These are phyloP conservation scores for Saccharomyces kudriavzevii DNA, from an alignment of 805 yeast species.

Conservation along the genomic window DNA sequence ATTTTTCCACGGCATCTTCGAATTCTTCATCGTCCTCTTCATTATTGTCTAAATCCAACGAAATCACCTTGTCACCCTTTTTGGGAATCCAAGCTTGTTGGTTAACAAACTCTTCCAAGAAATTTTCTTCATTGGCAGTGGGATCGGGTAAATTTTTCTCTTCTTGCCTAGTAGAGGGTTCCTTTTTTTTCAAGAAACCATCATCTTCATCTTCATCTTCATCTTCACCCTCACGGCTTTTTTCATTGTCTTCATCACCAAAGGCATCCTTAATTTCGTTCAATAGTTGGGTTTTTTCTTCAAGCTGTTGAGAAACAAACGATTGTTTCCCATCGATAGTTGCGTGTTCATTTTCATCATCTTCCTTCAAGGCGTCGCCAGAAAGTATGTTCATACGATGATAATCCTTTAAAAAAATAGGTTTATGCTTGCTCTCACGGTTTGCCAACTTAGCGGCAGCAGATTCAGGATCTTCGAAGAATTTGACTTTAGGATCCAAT, in stretches of 20 bases:
- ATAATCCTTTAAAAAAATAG: slow-evolving; percentile 84
- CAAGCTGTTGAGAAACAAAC: slow-evolving; percentile 64
- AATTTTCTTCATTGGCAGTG: slow-evolving; percentile 49
- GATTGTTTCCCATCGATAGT: slow-evolving; percentile 43
- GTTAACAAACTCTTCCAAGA: slow-evolving; percentile 63
- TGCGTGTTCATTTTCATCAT: slow-evolving; percentile 42
- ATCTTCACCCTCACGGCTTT: no score
- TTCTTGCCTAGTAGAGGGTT: slow-evolving; percentile 24
- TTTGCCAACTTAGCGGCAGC: slow-evolving; percentile 27
- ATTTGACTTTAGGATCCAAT: slow-evolving; percentile 59
- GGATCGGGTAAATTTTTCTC: slow-evolving; percentile 55
- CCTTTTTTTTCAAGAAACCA: slow-evolving; percentile 51
- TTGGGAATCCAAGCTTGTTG: slow-evolving; percentile 87
- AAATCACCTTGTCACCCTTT: slow-evolving; percentile 48
- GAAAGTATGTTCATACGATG: slow-evolving; percentile 77
- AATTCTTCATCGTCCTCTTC: slow-evolving; percentile 71
- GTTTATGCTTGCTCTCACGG: slow-evolving; percentile 44
- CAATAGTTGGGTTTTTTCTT: slow-evolving; percentile 65
- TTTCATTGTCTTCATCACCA: slow-evolving; percentile 38
- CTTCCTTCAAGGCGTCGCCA: slow-evolving; percentile 52
- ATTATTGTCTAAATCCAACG: slow-evolving; percentile 36
- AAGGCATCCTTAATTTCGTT: slow-evolving; percentile 70
- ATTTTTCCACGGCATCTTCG: slow-evolving; percentile 84
- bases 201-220: slow-evolving; percentile 39
- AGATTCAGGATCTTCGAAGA: slow-evolving; percentile 60